A percentile compares a stretch with the other conserved stretches of the same genome.
Conservation (phyloP, 371 early-diverging fungal species). For the Umbelopsis sp. region DNA sequence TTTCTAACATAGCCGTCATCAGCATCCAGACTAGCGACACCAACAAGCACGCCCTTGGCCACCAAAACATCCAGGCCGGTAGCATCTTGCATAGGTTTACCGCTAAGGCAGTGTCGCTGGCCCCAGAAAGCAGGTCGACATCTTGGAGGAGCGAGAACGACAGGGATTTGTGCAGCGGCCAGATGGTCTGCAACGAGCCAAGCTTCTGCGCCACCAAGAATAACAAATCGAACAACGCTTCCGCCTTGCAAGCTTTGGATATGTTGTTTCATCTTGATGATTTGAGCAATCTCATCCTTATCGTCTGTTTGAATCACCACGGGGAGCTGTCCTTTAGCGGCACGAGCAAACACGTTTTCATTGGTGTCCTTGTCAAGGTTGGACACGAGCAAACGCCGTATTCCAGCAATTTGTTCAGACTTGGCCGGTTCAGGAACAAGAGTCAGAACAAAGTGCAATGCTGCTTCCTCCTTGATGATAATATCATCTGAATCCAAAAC, state of each 20-base stretch:
- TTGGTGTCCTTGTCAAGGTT: constrained; percentile 31
- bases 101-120: constrained; percentile 62
- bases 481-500: constrained; percentile 47
- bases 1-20: constrained; percentile 70
- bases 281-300: constrained; percentile 71
- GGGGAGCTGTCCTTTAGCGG: constrained; percentile 67
- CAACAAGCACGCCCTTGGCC: constrained; percentile 65
- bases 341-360: constrained; percentile 46
- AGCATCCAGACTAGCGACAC: constrained; percentile 55
- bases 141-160: constrained; percentile 70
- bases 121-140: constrained; percentile 71
- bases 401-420: constrained; percentile 67
- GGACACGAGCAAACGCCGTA: constrained; percentile 52
- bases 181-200: constrained; percentile 68
- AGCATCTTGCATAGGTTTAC: constrained; percentile 55
- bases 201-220: constrained; percentile 77
- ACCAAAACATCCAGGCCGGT: constrained; percentile 64
- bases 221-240: constrained; percentile 46
- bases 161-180: constrained; percentile 56
- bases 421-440: constrained; percentile 42
- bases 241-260: constrained; percentile 25
- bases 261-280: constrained; percentile 60
- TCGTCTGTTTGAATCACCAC: constrained; percentile 66
- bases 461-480: constrained; percentile 63
- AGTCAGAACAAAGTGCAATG: constrained; percentile 56